These are phyloP conservation scores for Ettlia oleoabundans DNA, from an alignment of 139 green algal genomes.

Conservation along the genomic window DNA sequence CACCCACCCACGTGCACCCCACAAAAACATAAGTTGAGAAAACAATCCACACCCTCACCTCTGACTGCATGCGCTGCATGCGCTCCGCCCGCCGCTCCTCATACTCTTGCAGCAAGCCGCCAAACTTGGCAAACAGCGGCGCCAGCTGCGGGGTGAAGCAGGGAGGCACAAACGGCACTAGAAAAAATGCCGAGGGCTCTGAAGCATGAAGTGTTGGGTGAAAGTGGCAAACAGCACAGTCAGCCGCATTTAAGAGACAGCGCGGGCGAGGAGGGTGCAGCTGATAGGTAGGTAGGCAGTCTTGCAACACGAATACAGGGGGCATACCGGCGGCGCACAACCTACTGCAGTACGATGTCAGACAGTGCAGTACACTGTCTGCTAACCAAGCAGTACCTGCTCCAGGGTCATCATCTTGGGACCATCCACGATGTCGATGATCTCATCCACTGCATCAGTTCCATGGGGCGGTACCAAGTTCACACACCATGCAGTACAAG, in stretches of 20 bases:
- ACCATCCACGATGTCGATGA: conserved; percentile 60
- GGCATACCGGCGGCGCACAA: neutral
- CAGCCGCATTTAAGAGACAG: no score
- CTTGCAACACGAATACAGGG: neutral
- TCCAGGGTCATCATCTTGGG: conserved; percentile 56
- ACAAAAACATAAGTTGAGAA: neutral
- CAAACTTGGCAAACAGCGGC: conserved; percentile 60
- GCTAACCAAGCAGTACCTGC: conserved; percentile 16
- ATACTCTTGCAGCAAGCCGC: conserved; percentile 62
- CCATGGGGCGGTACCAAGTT: neutral
- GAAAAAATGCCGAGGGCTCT: neutral
- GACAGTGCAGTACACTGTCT: neutral
- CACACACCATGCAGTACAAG: neutral
- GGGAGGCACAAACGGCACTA: neutral
- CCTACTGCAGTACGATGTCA: neutral
- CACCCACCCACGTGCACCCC: neutral
- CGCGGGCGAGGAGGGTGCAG: no score
- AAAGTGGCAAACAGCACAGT: no score
- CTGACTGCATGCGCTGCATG: conserved; percentile 57
- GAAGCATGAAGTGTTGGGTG: neutral
- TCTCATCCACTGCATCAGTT: conserved; percentile 56
- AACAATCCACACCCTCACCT: conserved; percentile 3
- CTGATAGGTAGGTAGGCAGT: no score
- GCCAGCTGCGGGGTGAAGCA: neutral
- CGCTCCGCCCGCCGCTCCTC: conserved; percentile 73